Percentiles rank a stretch among this genome's conserved stretches.
These are phyloP conservation scores for Colletotrichum noveboracense DNA, from an alignment of 2,329 filamentous ascomycete genomes.

Conservation along the genomic window DNA sequence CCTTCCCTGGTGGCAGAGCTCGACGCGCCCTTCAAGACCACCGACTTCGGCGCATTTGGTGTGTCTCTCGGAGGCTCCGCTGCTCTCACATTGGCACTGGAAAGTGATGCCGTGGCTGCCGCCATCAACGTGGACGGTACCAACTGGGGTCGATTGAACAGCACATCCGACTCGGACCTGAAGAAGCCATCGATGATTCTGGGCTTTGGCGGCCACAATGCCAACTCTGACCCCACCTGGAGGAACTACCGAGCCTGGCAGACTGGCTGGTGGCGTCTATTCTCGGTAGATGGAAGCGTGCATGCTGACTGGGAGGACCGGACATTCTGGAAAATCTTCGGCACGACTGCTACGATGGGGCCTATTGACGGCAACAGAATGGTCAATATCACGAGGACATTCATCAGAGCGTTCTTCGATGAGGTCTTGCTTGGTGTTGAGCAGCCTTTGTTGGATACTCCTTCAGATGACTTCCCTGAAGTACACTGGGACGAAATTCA, in stretches of 20 bases:
- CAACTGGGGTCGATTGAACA: conserved; percentile 1
- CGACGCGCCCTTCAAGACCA: conserved; percentile 20
- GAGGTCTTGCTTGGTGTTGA: neutral
- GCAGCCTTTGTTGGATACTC: neutral
- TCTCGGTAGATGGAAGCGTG: conserved; percentile 5
- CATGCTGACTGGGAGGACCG: conserved; percentile 18
- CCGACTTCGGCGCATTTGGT: conserved; percentile 24
- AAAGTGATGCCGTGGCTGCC: conserved; percentile 15
- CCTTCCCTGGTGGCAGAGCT: conserved; percentile 16
- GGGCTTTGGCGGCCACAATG: conserved; percentile 23
- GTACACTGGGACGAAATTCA: conserved; percentile 7
- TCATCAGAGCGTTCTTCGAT: conserved; percentile 18
- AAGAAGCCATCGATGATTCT: conserved; percentile 26
- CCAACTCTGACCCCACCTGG: conserved; percentile 4
- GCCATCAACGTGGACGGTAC: conserved; percentile 28
- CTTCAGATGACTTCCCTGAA: conserved; percentile 4
- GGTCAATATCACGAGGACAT: conserved; percentile 6
- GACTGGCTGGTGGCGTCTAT: conserved; percentile 14
- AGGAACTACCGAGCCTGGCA: conserved; percentile 14
- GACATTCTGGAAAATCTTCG: conserved; percentile 18
- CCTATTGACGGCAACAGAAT: conserved; percentile 17
- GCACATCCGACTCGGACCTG: conserved; percentile 23
- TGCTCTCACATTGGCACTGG: conserved; percentile 22
- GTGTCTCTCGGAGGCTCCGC: conserved; percentile 27
- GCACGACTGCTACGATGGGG: neutral